Evolutionary conservation across 2,329 filamentous ascomycete species (phyloP).

Genomic region (Epichloe coenophiala): DNA sequence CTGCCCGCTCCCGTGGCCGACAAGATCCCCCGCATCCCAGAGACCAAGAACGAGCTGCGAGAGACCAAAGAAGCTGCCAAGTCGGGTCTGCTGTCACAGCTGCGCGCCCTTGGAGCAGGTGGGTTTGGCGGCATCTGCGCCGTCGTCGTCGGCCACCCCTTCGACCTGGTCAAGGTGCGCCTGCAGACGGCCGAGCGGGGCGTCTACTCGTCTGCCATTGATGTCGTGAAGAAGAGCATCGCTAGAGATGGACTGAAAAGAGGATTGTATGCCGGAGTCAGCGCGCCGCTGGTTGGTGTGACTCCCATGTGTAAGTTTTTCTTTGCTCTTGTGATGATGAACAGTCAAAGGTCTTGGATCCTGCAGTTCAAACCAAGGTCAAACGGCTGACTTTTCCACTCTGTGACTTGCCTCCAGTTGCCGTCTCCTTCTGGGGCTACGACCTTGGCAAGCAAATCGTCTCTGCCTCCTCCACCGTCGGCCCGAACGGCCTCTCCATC

Average conservation of each 20-base stretch:
- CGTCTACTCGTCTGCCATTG: conserved; percentile 78
- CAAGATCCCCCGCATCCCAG: conserved; percentile 29
- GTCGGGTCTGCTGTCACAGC: conserved; percentile 31
- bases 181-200: conserved; percentile 92
- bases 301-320: conserved; percentile 88
- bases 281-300: conserved; percentile 84
- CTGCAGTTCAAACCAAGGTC: background rate
- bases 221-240: conserved; percentile 80
- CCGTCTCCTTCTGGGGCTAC: conserved; percentile 73
- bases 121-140: conserved; percentile 90
- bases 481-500: conserved; percentile 62
- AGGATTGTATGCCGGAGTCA: conserved; percentile 93
- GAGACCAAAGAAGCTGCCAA: conserved; percentile 25
- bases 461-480: conserved; percentile 48
- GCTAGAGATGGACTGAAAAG: conserved; percentile 68
- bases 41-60: conserved; percentile 24
- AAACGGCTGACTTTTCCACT: background rate
- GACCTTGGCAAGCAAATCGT: conserved; percentile 90
- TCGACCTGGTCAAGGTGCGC: conserved; percentile 95
- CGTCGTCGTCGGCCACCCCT: conserved; percentile 88
- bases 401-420: conserved; percentile 32
- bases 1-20: conserved; percentile 22
- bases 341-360: no score
- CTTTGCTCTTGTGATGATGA: background rate
- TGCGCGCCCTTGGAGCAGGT: conserved; percentile 77